phyloP scores from a whole-genome alignment of 257 asterid species.

The Paulownia fortunei region DNA sequence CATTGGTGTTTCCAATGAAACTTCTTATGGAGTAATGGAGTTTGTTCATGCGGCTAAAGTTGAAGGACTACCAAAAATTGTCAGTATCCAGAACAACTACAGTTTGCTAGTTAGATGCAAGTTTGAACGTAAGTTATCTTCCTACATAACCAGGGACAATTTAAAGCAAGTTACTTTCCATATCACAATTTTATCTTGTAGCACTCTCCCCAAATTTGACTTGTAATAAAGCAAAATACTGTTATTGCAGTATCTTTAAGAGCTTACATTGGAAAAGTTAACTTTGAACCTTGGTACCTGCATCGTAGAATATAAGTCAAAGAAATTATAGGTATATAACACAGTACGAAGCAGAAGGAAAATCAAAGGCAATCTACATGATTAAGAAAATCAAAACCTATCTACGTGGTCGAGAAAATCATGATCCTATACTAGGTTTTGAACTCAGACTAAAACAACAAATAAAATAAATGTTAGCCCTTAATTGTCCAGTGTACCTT shows the following conservation, averaged over 20 bases:
- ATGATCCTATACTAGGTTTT: too few relatives aligned
- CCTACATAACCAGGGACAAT: not conserved
- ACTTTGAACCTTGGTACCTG: too few relatives aligned
- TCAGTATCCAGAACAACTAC: conserved; percentile 90
- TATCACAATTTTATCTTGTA: not conserved
- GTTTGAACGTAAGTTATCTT: conserved; percentile 70
- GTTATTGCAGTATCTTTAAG: not conserved
- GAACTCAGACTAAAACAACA: too few relatives aligned
- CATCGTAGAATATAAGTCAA: too few relatives aligned
- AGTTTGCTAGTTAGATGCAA: conserved; percentile 81
- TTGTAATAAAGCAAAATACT: not conserved
- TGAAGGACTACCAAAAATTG: conserved; percentile 89
- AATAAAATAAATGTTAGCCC: too few relatives aligned
- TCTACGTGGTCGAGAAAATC: too few relatives aligned
- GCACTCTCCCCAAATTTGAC: conserved; percentile 12
- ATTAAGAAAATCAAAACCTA: too few relatives aligned
- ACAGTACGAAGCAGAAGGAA: too few relatives aligned
- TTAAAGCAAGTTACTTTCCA: not conserved
- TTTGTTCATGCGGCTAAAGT: conserved; percentile 86
- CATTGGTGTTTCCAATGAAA: conserved; percentile 95
- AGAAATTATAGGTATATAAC: too few relatives aligned
- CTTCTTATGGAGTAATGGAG: conserved; percentile 95
- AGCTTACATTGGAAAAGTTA: not conserved
- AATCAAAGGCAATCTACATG: too few relatives aligned
- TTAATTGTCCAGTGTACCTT: too few relatives aligned